Percentiles rank a stretch among this genome's conserved stretches.
These are phyloP conservation scores for Dryas drummondii DNA, from an alignment of 306 rosid species.

Conservation along the genomic window DNA sequence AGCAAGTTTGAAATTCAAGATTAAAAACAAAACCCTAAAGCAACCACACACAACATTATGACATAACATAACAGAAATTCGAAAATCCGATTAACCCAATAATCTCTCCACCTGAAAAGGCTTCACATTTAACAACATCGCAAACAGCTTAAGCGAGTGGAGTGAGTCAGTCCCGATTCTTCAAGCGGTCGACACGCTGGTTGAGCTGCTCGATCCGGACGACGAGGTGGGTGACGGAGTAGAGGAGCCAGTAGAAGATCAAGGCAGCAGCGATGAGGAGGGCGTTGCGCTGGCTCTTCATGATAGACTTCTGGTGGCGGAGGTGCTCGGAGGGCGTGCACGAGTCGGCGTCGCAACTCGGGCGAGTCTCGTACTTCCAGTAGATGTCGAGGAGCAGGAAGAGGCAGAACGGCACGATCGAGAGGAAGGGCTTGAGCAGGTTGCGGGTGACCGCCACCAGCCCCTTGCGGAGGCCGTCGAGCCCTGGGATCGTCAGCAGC, in stretches of 20 bases:
- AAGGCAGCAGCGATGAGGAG: slow-evolving; percentile 86
- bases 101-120: not conserved
- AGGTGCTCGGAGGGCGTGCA: slow-evolving; percentile 81
- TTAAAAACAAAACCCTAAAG: not conserved
- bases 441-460: slow-evolving; percentile 80
- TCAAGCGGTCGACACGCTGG: slow-evolving; percentile 80
- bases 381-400: slow-evolving; percentile 91
- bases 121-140: not conserved
- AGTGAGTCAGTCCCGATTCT: slow-evolving; percentile 63
- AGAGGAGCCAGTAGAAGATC: slow-evolving; percentile 91
- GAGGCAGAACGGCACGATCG: slow-evolving; percentile 88
- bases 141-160: not conserved
- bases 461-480: slow-evolving; percentile 85
- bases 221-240: slow-evolving; percentile 79
- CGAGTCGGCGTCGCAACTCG: slow-evolving; percentile 67
- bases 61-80: not conserved
- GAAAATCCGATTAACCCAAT: not conserved
- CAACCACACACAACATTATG: not conserved
- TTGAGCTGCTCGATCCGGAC: slow-evolving; percentile 76
- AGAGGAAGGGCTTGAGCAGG: slow-evolving; percentile 91
- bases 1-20: not conserved
- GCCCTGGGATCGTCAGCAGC: slow-evolving; percentile 87
- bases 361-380: slow-evolving; percentile 89
- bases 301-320: slow-evolving; percentile 95
- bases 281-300: slow-evolving; percentile 98